A percentile compares a stretch with the other conserved stretches of the same genome.
These are phyloP conservation scores for Lentinula boryana DNA, from an alignment of 768 basidiomycete species.

Conservation along the genomic window DNA sequence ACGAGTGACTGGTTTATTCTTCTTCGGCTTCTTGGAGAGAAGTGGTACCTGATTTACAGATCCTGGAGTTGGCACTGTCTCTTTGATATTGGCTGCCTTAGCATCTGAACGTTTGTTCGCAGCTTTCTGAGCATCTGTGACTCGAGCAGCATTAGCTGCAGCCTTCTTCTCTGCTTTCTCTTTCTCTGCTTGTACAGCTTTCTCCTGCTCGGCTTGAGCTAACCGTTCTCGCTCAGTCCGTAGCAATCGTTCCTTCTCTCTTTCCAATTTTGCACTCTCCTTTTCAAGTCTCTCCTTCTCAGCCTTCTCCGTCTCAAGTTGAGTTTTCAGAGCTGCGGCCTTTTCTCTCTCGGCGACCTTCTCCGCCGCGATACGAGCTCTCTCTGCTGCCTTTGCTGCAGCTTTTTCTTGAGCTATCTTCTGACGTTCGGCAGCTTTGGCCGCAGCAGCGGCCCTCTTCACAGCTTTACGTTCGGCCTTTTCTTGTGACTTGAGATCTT, in stretches of 20 bases:
- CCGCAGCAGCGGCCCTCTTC: conserved; percentile 57
- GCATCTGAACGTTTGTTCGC: conserved; percentile 13
- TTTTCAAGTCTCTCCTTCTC: conserved; percentile 33
- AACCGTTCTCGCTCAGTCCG: conserved; percentile 28
- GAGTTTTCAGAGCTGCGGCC: conserved; percentile 28
- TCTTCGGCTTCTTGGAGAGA: conserved; percentile 80
- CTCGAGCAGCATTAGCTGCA: conserved; percentile 1
- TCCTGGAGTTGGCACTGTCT: conserved; percentile 18
- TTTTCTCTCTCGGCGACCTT: conserved; percentile 52
- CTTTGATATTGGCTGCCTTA: conserved; percentile 9
- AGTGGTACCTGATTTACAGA: conserved; percentile 61
- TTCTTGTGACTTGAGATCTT: conserved; percentile 38
- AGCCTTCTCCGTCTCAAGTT: conserved; percentile 26
- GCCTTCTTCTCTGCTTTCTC: conserved; percentile 12
- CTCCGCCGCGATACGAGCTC: conserved; percentile 44
- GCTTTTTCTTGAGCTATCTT: conserved; percentile 55
- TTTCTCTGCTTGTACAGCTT: conserved; percentile 19
- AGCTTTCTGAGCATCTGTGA: conserved; percentile 12
- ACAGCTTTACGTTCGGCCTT: conserved; percentile 59
- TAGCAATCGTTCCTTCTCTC: conserved; percentile 25
- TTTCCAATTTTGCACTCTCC: conserved; percentile 30
- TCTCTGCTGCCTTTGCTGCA: conserved; percentile 46
- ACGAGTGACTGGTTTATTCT: conserved; percentile 62
- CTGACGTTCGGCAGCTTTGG: conserved; percentile 58
- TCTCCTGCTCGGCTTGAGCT: conserved; percentile 28